Evolutionary conservation across 2,329 filamentous ascomycete species (phyloP).

Genomic region (Daldinia sp.): DNA sequence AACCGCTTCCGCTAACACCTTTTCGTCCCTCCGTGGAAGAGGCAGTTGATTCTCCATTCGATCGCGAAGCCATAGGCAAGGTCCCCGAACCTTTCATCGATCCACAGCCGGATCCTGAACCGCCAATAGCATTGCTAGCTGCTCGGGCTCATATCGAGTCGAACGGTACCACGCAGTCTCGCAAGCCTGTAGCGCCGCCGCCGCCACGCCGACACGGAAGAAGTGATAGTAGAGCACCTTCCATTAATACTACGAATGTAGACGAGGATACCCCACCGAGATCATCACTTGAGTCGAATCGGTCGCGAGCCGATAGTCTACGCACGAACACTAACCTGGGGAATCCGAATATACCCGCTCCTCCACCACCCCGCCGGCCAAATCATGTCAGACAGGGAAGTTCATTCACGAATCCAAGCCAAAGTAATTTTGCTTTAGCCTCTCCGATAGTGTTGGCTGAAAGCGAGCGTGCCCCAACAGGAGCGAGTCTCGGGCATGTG

Average conservation of each 20-base stretch:
- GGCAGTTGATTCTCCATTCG: slow-evolving; percentile 60
- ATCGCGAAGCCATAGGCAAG: slow-evolving; percentile 62
- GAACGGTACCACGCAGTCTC: slow-evolving; percentile 45
- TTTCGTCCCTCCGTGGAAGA: slow-evolving; percentile 57
- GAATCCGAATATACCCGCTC: slow-evolving; percentile 53
- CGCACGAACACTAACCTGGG: slow-evolving; percentile 50
- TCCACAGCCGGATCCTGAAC: slow-evolving; percentile 46
- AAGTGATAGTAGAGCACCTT: slow-evolving; percentile 53
- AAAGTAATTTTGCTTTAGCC: slow-evolving; percentile 37
- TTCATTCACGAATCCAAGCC: slow-evolving; percentile 44
- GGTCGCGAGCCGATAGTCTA: slow-evolving; percentile 56
- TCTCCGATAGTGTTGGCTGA: slow-evolving; percentile 34
- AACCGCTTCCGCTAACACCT: slow-evolving; percentile 67
- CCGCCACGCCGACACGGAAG: slow-evolving; percentile 59
- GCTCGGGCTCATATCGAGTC: slow-evolving; percentile 46
- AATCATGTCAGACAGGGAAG: slow-evolving; percentile 47
- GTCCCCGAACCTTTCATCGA: slow-evolving; percentile 54
- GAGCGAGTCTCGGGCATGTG: slow-evolving; percentile 15
- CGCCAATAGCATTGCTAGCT: slow-evolving; percentile 52
- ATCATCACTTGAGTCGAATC: slow-evolving; percentile 60
- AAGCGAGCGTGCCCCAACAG: slow-evolving; percentile 32
- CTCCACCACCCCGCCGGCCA: slow-evolving; percentile 64
- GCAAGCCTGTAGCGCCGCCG: slow-evolving; percentile 60
- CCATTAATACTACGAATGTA: slow-evolving; percentile 26
- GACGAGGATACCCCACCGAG: slow-evolving; percentile 55